Evolutionary conservation across 192 early-diverging fungal genomes (phyloP), one percentile per base, ranked within the genome.

Genomic region (Backusella luteola): DNA sequence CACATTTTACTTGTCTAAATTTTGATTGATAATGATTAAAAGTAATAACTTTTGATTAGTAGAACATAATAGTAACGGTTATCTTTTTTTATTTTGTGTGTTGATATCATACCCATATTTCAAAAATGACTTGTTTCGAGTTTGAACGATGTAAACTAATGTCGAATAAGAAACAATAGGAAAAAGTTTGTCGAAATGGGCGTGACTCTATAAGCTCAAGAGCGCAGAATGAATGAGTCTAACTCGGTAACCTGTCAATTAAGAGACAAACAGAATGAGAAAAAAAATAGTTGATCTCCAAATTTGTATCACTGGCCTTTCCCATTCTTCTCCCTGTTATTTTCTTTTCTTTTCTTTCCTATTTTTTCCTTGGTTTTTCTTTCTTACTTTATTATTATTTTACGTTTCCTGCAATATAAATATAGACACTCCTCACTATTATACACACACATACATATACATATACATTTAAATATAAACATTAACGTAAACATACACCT

Each of bases 231-330:
- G 56, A 63, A 63, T 29, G 56, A 71, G 17, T 71, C 70, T 44
- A 71, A 71, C 42, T 71, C 44, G 70, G 70, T 71, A 71, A 71
- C 70, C 70, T 71, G 70, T 71, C 70, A 71, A 71, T 71, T 71
- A 71, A 71, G 39, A 70, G 21, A 42, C 34, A 63, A 63, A 63
- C 56, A 63, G 56, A 63, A 63, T 63, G 56, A 63, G 56, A 63
- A 63, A 63, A 63, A 63, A 26, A 63, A 63, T 39, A 39, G 53
- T 63, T 63, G 56, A 63, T 63, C 56, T 63, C 56, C 56, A 63
- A 63, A 63, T 63, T 63, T 63, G 56, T 63, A 63, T 63, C 56
- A 63, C 56, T 63, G 23, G 56, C 3, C 23, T 23, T 63, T 63
- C 26, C 56, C 56, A 63, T 63, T 63, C 26, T 29, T 63, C 56